phyloP scores from a whole-genome alignment of 176 grass and related monocot genomes.

The Hyparrhenia diplandra region DNA sequence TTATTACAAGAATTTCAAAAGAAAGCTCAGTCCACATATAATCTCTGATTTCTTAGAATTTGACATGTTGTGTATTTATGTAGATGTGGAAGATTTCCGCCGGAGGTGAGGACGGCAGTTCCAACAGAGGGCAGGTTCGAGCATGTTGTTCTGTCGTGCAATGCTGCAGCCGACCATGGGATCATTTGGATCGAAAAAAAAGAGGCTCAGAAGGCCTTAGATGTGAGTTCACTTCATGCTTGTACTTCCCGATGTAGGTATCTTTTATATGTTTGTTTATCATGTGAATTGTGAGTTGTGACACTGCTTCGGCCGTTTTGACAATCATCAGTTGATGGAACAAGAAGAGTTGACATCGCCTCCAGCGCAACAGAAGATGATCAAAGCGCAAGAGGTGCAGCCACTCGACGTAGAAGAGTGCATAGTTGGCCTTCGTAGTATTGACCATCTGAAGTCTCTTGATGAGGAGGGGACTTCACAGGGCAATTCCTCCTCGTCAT shows the following conservation, averaged over 20 bases:
- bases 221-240: slow-evolving; percentile 16
- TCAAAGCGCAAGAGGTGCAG: background rate
- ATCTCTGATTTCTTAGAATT: background rate
- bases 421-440: background rate
- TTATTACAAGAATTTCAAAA: no score
- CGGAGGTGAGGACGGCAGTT: slow-evolving; percentile 39
- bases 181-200: slow-evolving; percentile 58
- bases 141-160: slow-evolving; percentile 48
- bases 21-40: no score
- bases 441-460: background rate
- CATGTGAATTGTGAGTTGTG: background rate
- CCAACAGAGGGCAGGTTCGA: slow-evolving; percentile 43
- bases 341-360: slow-evolving; percentile 3
- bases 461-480: background rate
- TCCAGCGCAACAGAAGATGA: slow-evolving; percentile 16
- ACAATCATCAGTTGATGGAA: slow-evolving; percentile 13
- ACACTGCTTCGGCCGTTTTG: background rate
- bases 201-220: slow-evolving; percentile 47
- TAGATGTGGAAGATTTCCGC: slow-evolving; percentile 50
- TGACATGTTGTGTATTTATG: background rate
- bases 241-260: background rate
- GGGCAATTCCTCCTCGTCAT: background rate
- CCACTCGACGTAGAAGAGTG: background rate
- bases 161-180: slow-evolving; percentile 36
- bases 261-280: no score